Base-by-base conservation (phyloP, 169 alveolate genomes). In the Cryptosporidium sp. region DNA sequence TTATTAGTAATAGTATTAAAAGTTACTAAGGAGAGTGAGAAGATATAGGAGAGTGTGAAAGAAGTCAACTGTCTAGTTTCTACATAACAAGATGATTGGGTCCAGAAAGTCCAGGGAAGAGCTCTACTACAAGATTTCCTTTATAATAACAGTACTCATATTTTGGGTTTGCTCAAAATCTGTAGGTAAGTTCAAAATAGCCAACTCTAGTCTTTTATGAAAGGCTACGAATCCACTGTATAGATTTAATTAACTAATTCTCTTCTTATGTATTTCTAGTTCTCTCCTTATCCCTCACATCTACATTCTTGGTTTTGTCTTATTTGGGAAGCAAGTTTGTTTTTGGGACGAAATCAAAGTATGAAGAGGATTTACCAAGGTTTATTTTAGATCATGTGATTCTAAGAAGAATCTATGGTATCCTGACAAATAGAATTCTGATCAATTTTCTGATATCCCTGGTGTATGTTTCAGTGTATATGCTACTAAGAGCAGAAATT, bases 161-260 rank as follows among this genome's bases (percentile, higher is more conserved):
- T 73, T 73, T 37, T 73, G 86, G 86, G 58, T 59, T 14, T 73
- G 43, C n/a, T 73, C 86, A 37, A 73, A 39, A 29, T 73, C 86
- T n/a, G 41, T 73, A 6, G 55, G 86, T 73, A 73, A 51, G 86
- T 73, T 59, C 1, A 9, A 69, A 73, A 21, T 10, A 39, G 0
- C 45, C 45, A 39, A 12, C 52, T 55, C 50, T 8, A 16, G 33
- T n/a, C 23, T 31, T 6, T 41, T 9, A 41, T 9, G 48, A 8
- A 41, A 41, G 48, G 5, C 48, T 41, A 6, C 1, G 0, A 41
- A 41, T 33, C 39, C 39, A 33, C 39, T 33, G 29, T 41, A 29
- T 10, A 1, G 23, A 29, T 16, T 16, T 2, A 52, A 9, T 1
- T 55, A 29, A 71, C 85, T 55, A 29, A 71, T 70, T 31, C 29